Evolutionary conservation across 805 yeast genomes (phyloP), one percentile per base, ranked within the genome.

Genomic region (Dipodascus albidus): DNA sequence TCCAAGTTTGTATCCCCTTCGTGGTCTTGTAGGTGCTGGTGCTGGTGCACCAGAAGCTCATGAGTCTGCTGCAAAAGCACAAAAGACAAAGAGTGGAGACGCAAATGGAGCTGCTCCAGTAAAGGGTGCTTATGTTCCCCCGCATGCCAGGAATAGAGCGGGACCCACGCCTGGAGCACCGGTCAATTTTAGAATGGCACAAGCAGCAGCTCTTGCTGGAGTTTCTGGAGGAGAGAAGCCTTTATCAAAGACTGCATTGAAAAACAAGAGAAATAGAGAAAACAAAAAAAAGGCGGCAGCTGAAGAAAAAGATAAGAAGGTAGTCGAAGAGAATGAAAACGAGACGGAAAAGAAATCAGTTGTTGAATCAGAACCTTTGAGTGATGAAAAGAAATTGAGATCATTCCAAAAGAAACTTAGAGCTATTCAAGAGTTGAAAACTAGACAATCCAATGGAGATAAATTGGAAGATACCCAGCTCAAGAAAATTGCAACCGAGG

Each of bases 81-180:
- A 54, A 47, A 60, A 60, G 49, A 53, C 53, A 19, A 60, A 57
- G 9, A 53, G 50, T 22, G 55, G 58, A 23, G 80, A 72, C 61
- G 66, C 68, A 23, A 60, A 70, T 20, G 33, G 33, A 6, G 60
- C 76, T 65, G 66, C 76, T 53, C 84, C 83, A 65, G 83, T 90
- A 52, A 77, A 80, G 31, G 96, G 96, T 52, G 98, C 97, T 47
- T 93, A 93, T 68, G 81, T 95, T 67, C 99, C 99, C 22, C 99
- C 99, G 1, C 96, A 89, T 68, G 96, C 97, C 9, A 78, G 96
- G 67, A 68, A 69, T 2, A 56, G 63, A 33, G 55, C 59, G 62
- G 8, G 62, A 59, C 52, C 35, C 51, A 55, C 17, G 50, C 23
- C 27, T 21, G n/a, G n/a, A 47, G 51, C 56, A 14, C 27, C 52